Evolutionary conservation across 208 protist genomes (phyloP).

Genomic region (Leishmania gerbilli): DNA sequence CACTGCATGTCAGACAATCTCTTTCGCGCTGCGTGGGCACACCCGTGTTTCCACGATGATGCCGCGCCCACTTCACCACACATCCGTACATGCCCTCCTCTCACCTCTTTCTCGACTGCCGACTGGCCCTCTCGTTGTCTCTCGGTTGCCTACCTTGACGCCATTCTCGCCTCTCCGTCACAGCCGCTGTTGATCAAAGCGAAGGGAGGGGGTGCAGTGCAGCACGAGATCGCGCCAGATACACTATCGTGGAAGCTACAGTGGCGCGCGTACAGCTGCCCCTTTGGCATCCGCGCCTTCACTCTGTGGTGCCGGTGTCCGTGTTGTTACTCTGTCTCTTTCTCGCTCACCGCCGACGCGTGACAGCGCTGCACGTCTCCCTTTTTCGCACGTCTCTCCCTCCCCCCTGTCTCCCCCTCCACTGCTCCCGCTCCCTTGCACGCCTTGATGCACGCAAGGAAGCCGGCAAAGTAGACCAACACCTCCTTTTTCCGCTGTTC

Average conservation of each 20-base stretch:
- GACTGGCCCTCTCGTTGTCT: neutral
- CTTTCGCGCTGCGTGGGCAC: too few species aligned
- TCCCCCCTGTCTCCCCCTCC: neutral
- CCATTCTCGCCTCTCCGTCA: neutral
- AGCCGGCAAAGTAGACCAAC: neutral
- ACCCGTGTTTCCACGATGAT: too few species aligned
- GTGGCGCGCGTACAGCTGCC: neutral
- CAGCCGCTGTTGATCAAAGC: neutral
- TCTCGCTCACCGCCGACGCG: neutral
- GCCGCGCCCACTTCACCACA: neutral
- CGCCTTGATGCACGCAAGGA: neutral
- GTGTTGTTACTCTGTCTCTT: neutral
- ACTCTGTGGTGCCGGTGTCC: neutral
- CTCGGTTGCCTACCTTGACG: constrained; percentile 6
- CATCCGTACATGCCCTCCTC: neutral
- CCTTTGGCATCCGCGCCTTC: neutral
- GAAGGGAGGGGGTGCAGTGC: neutral
- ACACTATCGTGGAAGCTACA: neutral
- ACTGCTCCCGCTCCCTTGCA: neutral
- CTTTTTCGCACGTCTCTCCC: neutral
- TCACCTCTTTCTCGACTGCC: neutral
- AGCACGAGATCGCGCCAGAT: neutral
- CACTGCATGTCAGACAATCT: neutral
- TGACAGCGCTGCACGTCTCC: neutral
- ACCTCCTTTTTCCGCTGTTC: neutral